Evolutionary conservation across 257 asterid species (phyloP), one percentile per base, ranked within the genome.

Genomic region (Cinchona pubescens): DNA sequence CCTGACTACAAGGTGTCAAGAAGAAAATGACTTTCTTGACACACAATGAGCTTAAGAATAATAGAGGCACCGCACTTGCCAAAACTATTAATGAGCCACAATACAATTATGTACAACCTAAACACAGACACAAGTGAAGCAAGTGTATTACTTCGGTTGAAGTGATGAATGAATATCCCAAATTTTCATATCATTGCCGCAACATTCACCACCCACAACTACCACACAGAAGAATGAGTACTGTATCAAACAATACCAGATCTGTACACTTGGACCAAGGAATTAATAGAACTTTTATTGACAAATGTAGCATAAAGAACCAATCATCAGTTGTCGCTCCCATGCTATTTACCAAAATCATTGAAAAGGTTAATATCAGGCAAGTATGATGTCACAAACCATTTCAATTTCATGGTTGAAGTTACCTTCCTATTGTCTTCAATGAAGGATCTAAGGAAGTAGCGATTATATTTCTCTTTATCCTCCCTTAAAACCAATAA

Each of bases 381-480:
- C 27, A 35, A 62, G 14, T 48, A 67, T 55, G 49, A 60, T 61
- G 27, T 56, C 67, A 72, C 72, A 64, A 56, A 70, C 65, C 62
- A 38, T 34, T 34, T 75, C 74, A 80, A 61, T 61, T 77, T 64
- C 66, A 73, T 45, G 51, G 59, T 58, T 69, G 71, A 79, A 34
- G 65, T 59, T 90, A 92, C 97, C 96, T 90, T 92, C 78, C 96
- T 88, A 69, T 90, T 92, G 88, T 90, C 96, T 83, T 92, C 97
- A 79, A 90, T 82, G 43, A 86, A 92, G 42, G 97, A 92, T 82
- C 97, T 84, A 83, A 89, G 80, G 71, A 87, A 86, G 86, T 92
- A 92, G 78, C 92, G 96, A 49, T 78, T 79, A 61, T 92, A 90
- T 74, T 86, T 90, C 79, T 71, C 85, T 83, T 71, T 89, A 78